Evolutionary conservation across 305 asterid genomes (phyloP).

Genomic region (Solanum aculeatissimum): DNA sequence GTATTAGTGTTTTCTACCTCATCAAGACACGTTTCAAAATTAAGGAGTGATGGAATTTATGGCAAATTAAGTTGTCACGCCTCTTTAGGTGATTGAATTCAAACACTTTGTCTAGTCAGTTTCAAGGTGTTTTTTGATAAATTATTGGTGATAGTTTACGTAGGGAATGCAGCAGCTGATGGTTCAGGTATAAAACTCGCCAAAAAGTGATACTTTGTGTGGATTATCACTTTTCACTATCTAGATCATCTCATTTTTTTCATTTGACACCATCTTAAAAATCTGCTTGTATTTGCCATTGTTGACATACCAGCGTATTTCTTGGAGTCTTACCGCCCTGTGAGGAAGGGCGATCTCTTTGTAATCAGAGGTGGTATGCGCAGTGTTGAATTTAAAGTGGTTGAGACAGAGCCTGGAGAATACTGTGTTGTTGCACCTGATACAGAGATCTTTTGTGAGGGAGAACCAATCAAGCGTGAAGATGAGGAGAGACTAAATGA

Average conservation of each 20-base stretch:
- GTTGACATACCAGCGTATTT: slow-evolving; percentile 23
- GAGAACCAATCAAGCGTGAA: background rate
- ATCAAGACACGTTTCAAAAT: background rate
- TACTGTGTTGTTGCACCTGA: slow-evolving; percentile 1
- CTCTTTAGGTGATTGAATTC: background rate
- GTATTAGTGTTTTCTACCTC: background rate
- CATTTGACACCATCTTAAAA: background rate
- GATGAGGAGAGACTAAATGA: background rate
- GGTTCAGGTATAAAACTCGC: background rate
- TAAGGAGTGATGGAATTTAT: background rate
- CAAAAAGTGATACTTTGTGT: background rate
- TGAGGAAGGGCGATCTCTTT: slow-evolving; percentile 30
- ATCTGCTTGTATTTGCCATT: background rate
- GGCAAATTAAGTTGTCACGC: background rate
- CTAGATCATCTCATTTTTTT: background rate
- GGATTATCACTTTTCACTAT: background rate
- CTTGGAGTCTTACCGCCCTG: slow-evolving; percentile 37
- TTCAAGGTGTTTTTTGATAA: background rate
- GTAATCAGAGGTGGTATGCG: background rate
- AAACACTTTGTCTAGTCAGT: background rate
- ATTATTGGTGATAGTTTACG: background rate
- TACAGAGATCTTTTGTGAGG: background rate
- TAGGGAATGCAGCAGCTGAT: background rate
- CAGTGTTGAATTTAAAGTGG: background rate
- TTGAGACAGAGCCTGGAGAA: background rate